Evolutionary conservation across 768 basidiomycete species (phyloP).

Genomic region (Lactarius akahatsu): DNA sequence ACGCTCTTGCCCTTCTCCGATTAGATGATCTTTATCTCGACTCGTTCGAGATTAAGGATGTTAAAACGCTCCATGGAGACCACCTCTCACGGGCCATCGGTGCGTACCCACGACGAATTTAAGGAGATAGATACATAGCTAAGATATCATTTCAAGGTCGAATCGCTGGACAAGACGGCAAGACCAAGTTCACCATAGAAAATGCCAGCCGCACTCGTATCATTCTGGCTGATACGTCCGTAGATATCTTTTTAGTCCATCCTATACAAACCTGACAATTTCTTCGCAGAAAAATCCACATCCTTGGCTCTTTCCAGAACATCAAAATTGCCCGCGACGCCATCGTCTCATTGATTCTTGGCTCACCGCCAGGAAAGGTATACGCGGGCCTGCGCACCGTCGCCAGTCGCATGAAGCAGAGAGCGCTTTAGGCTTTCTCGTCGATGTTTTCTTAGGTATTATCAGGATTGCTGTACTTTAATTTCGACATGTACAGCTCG

Average conservation of each 20-base stretch:
- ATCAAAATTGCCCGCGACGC: conserved; percentile 98
- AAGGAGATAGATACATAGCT: not conserved
- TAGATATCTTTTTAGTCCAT: conserved; percentile 31
- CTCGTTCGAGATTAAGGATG: conserved; percentile 98
- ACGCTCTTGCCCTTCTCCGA: conserved; percentile 91
- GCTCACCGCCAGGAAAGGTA: conserved; percentile 93
- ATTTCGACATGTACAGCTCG: not conserved
- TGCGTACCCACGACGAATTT: conserved; percentile 33
- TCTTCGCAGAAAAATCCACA: conserved; percentile 86
- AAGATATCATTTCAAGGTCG: conserved; percentile 55
- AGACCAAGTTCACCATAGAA: conserved; percentile 98
- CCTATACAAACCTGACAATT: conserved; percentile 12
- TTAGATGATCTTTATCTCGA: conserved; percentile 97
- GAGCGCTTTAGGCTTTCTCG: conserved; percentile 56
- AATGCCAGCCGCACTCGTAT: conserved; percentile 97
- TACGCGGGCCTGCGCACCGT: conserved; percentile 90
- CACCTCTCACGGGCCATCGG: conserved; percentile 98
- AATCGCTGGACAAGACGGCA: conserved; percentile 98
- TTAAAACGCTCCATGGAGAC: conserved; percentile 96
- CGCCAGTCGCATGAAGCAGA: conserved; percentile 89
- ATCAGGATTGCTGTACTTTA: conserved; percentile 7
- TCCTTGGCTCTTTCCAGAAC: conserved; percentile 97
- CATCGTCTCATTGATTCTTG: conserved; percentile 91
- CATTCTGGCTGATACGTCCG: conserved; percentile 94
- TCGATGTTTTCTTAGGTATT: conserved; percentile 7